These are phyloP conservation scores for Elaeagnus macrophylla DNA, from an alignment of 306 rosid genomes.

Conservation along the genomic window DNA sequence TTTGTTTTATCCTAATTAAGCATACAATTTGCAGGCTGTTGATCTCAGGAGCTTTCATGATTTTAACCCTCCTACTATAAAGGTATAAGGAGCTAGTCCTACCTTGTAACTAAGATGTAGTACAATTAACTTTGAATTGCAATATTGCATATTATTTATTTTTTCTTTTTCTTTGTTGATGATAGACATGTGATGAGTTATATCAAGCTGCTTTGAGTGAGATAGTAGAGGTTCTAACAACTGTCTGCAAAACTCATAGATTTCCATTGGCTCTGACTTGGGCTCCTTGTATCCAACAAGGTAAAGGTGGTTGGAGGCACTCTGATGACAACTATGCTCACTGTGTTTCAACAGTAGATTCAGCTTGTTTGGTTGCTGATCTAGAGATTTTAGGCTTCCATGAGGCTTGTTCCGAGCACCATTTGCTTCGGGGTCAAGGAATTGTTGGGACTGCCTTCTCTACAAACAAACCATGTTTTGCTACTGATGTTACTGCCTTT, in stretches of 20 bases:
- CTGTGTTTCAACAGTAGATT: conserved; percentile 42
- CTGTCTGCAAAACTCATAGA: conserved; percentile 43
- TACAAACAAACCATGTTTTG: conserved; percentile 44
- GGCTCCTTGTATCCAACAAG: conserved; percentile 51
- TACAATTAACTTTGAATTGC: not conserved
- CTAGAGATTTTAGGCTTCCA: conserved; percentile 27
- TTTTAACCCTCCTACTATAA: conserved; percentile 24
- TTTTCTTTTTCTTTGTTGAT: not conserved
- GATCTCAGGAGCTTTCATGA: conserved; percentile 40
- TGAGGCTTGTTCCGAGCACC: conserved; percentile 41
- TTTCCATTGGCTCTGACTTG: conserved; percentile 50
- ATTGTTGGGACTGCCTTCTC: conserved; percentile 51
- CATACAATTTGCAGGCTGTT: conserved; percentile 31
- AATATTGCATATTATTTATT: no score
- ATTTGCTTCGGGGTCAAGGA: conserved; percentile 49
- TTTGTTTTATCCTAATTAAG: not conserved
- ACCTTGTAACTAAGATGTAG: not conserved
- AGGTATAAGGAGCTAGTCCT: conserved; percentile 20
- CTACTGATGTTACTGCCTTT: conserved; percentile 39
- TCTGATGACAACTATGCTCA: conserved; percentile 16
- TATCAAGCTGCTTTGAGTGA: conserved; percentile 45
- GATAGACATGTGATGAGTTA: conserved; percentile 39
- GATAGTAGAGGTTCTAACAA: conserved; percentile 36
- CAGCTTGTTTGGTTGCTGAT: conserved; percentile 40
- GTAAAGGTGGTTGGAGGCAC: conserved; percentile 23